Evolutionary conservation across 306 rosid species (phyloP).

Genomic region (Chamaecrista fasciculata): DNA sequence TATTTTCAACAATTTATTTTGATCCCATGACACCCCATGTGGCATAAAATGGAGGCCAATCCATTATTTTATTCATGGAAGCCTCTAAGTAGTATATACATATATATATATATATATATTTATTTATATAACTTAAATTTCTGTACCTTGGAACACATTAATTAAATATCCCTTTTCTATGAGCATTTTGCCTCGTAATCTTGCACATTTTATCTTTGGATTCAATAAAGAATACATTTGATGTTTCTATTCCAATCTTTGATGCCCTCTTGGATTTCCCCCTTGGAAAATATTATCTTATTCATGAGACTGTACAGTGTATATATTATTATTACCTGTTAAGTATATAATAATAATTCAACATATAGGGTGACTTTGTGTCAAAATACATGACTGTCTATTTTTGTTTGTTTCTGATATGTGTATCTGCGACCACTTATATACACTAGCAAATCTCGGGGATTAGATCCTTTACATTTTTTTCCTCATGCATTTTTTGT

Average conservation of each 20-base stretch:
- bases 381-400: slow-evolving; percentile 44
- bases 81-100: too few species aligned
- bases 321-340: slow-evolving; percentile 18
- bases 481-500: too few species aligned
- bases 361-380: too few species aligned
- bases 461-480: too few species aligned
- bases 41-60: slow-evolving; percentile 29
- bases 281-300: background rate
- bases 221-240: slow-evolving; percentile 39
- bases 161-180: slow-evolving; percentile 15
- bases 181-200: slow-evolving; percentile 34
- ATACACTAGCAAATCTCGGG: too few species aligned
- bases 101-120: too few species aligned
- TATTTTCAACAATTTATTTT: slow-evolving; percentile 7
- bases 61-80: slow-evolving; percentile 40
- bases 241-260: slow-evolving; percentile 70
- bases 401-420: slow-evolving; percentile 22
- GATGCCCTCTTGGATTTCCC: slow-evolving; percentile 14
- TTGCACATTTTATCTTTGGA: slow-evolving; percentile 29
- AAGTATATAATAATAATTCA: too few species aligned
- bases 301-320: slow-evolving; percentile 27
- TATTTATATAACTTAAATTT: slow-evolving; percentile 37
- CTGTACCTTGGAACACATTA: slow-evolving; percentile 44
- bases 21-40: slow-evolving; percentile 27
- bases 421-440: too few species aligned